Evolutionary conservation across 2,329 filamentous ascomycete genomes (phyloP), one percentile per base, ranked within the genome.

Genomic region (Parasarocladium wereldwijsianum): DNA sequence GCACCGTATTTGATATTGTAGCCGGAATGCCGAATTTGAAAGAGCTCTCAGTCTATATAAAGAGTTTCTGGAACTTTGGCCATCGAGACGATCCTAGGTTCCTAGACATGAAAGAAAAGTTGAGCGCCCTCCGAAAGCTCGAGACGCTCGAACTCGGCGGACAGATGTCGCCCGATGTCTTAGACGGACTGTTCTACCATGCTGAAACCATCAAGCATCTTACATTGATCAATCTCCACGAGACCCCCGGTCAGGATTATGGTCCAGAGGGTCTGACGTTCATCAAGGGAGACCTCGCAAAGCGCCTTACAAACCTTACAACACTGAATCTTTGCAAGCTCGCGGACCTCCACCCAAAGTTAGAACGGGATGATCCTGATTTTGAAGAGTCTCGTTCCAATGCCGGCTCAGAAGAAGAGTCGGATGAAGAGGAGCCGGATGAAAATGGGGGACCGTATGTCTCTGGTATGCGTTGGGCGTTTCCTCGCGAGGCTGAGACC

Each of bases 61-160:
- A 22, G 27, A 22, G 5, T 9, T 29, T 17, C 18, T 29, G 27
- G 27, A 14, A 11, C 15, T 22, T 6, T 5, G 16, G n/a, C 5
- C 55, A 40, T 22, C 60, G 51, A 8, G n/a, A n/a, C n/a, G n/a
- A n/a, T n/a, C n/a, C n/a, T n/a, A n/a, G n/a, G n/a, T n/a, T n/a
- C n/a, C 57, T 52, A 37, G n/a, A 15, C 8, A n/a, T n/a, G 16
- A 12, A 17, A 9, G 12, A 18, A 13, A 14, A n/a, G 6, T 18
- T 29, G 12, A 22, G n/a, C 4, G 8, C 31, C 34, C 35, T 22
- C 23, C 22, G 16, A 30, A 27, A 19, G 38, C 27, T 26, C 38
- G 70, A 70, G 4, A 53, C 45, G 33, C 46, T 56, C 11, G 45
- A 30, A 2, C 37, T 28, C 13, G 36, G 31, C 6, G 41, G 27